Base-by-base conservation (phyloP, 441 rosid species). In the Biscutella laevigata region DNA sequence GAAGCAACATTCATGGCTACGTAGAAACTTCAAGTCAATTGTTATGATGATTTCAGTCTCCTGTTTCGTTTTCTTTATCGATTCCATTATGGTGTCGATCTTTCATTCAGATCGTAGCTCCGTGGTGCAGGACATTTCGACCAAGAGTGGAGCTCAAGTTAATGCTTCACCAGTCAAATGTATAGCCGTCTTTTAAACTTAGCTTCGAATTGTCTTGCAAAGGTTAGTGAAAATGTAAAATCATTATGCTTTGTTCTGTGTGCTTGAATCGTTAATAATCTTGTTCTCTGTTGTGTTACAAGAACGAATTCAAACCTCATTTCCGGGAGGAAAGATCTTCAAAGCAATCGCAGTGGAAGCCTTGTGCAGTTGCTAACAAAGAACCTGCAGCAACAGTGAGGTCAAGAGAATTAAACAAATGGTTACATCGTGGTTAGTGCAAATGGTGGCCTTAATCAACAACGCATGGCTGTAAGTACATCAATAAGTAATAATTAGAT, bases 381-480 rank as follows among this genome's bases (percentile, higher is more conserved):
- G 30, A 50, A 66, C 32, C 57, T 10, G 34, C 8, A 15, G 37
- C 46, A 54, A 36, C 25, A 83, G 88, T 55, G 62, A 80, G 70
- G 67, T 67, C 68, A 51, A 69, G 17, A 2, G 54, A 60, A 29
- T 13, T 11, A 32, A 74, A 61, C 46, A 17, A 85, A 81, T 66
- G 95, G 98, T 55, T 85, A 83, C 61, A 61, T 85, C 16, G 40
- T 81, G 69, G 80, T 91, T 53, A 91, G 94, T 69, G 95, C 96
- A 33, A 87, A 87, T 62, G 96, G 96, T 6, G 95, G 95, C 34
- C 96, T 91, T 56, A 87, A 91, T 69, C 98, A 91, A 66, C 96
- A 91, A 49, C 74, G 98, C 16, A 95, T 91, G 1, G 98, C 96
- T 38, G 98, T 87, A 74, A 81, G 95, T 65, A 68, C 19, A 53